Evolutionary conservation across 192 early-diverging fungal genomes (phyloP).

Genomic region (Coemansia sp.): DNA sequence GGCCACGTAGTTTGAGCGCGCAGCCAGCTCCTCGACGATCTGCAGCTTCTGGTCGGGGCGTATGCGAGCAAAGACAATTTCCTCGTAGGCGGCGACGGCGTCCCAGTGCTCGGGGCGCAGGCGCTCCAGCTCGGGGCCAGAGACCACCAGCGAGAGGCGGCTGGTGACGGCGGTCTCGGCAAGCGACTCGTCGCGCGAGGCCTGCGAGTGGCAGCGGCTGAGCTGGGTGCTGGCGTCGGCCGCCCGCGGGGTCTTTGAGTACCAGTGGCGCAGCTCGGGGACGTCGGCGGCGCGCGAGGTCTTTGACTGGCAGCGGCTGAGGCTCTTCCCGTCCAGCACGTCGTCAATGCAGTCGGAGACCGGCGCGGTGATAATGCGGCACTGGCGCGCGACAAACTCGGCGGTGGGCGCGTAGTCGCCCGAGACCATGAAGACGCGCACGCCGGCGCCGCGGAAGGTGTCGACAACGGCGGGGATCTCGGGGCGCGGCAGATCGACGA

Average conservation of each 20-base stretch:
- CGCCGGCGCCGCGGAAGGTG: slow-evolving; percentile 57
- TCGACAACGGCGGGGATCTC: slow-evolving; percentile 64
- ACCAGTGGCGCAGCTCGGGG: too few relatives aligned
- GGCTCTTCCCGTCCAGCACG: slow-evolving; percentile 1
- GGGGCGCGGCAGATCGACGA: slow-evolving; percentile 79
- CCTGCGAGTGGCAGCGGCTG: not conserved
- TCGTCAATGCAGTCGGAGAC: slow-evolving; percentile 36
- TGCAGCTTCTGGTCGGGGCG: slow-evolving; percentile 82
- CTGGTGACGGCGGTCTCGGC: slow-evolving; percentile 7
- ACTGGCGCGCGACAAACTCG: slow-evolving; percentile 68
- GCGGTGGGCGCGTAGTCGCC: slow-evolving; percentile 79
- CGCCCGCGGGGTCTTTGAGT: too few relatives aligned
- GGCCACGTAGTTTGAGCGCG: slow-evolving; percentile 66
- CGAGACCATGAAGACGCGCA: slow-evolving; percentile 82
- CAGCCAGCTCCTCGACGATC: slow-evolving; percentile 73
- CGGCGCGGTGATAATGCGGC: slow-evolving; percentile 64
- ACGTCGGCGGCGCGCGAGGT: slow-evolving; percentile 2
- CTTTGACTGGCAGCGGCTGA: not conserved
- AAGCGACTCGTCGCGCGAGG: slow-evolving; percentile 1
- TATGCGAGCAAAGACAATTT: slow-evolving; percentile 84
- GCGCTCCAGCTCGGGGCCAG: slow-evolving; percentile 60
- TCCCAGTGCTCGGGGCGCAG: slow-evolving; percentile 70
- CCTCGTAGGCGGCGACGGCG: slow-evolving; percentile 58
- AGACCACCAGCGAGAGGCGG: slow-evolving; percentile 55
- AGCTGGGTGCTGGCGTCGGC: too few relatives aligned